Conservation (phyloP, 768 basidiomycete species). For the Leccinum sublutescens region DNA sequence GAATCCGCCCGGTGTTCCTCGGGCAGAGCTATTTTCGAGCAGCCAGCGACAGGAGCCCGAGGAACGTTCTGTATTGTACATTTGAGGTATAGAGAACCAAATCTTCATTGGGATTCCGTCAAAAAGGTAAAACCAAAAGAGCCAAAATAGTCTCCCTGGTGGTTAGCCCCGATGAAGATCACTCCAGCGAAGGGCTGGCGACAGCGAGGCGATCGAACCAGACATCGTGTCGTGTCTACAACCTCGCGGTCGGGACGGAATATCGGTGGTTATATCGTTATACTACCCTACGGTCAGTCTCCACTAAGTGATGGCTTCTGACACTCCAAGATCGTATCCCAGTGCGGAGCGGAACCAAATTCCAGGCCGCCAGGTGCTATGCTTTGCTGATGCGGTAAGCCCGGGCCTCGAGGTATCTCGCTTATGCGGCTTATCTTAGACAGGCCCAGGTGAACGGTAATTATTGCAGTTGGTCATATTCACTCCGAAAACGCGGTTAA, state of each 20-base stretch:
- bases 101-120: slow-evolving; percentile 21
- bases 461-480: slow-evolving; percentile 5
- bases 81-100: slow-evolving; percentile 21
- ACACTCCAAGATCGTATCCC: slow-evolving; percentile 1
- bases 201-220: slow-evolving; percentile 17
- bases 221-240: slow-evolving; percentile 15
- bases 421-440: background rate
- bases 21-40: slow-evolving; percentile 30
- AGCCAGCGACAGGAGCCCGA: slow-evolving; percentile 5
- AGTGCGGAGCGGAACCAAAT: slow-evolving; percentile 16
- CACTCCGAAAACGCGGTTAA: slow-evolving; percentile 21
- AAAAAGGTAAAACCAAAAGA: slow-evolving; percentile 38
- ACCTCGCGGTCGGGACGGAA: slow-evolving; percentile 23
- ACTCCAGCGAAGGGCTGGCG: slow-evolving; percentile 18
- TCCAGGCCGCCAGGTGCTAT: slow-evolving; percentile 1
- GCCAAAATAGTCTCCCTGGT: slow-evolving; percentile 32
- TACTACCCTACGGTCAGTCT: slow-evolving; percentile 3
- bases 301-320: slow-evolving; percentile 6
- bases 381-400: slow-evolving; percentile 5
- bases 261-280: slow-evolving; percentile 19
- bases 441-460: slow-evolving; percentile 1
- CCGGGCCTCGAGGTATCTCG: slow-evolving; percentile 2
- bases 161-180: slow-evolving; percentile 20
- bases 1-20: slow-evolving; percentile 32
- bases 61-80: slow-evolving; percentile 19